Conservation (phyloP, 495 filamentous ascomycete genomes). For the Penicillium coffeae region DNA sequence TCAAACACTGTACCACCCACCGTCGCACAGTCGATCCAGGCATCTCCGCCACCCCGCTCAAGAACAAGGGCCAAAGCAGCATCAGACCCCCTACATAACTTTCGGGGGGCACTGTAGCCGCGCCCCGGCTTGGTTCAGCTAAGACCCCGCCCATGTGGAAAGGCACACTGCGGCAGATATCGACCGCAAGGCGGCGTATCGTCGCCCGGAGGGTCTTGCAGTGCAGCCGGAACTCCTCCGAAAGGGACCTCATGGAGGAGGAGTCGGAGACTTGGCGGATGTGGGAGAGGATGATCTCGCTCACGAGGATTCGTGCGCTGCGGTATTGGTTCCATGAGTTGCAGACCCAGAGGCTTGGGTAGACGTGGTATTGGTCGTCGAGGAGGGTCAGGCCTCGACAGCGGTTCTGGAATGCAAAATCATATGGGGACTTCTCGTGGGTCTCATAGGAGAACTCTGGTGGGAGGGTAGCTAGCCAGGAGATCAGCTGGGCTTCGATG, state of each 20-base stretch:
- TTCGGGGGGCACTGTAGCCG: slow-evolving; percentile 16
- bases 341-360: slow-evolving; percentile 53
- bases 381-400: slow-evolving; percentile 34
- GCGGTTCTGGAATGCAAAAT: slow-evolving; percentile 18
- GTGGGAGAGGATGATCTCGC: slow-evolving; percentile 45
- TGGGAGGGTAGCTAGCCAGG: slow-evolving; percentile 40
- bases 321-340: slow-evolving; percentile 63
- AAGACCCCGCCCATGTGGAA: slow-evolving; percentile 32
- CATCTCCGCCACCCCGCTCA: slow-evolving; percentile 36
- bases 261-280: slow-evolving; percentile 14
- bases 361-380: slow-evolving; percentile 57
- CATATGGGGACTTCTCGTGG: slow-evolving; percentile 19
- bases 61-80: slow-evolving; percentile 48
- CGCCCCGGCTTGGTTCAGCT: slow-evolving; percentile 2
- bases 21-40: slow-evolving; percentile 29
- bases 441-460: slow-evolving; percentile 31
- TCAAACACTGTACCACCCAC: slow-evolving; percentile 43
- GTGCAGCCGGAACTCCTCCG: slow-evolving; percentile 31
- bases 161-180: slow-evolving; percentile 45
- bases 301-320: slow-evolving; percentile 54
- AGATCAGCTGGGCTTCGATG: slow-evolving; percentile 50
- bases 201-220: slow-evolving; percentile 30
- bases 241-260: slow-evolving; percentile 13
- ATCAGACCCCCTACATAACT: slow-evolving; percentile 40
- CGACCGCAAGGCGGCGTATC: slow-evolving; percentile 35